These are phyloP conservation scores for Trichoderma sp. DNA, from an alignment of 2,329 filamentous ascomycete species.

Conservation along the genomic window DNA sequence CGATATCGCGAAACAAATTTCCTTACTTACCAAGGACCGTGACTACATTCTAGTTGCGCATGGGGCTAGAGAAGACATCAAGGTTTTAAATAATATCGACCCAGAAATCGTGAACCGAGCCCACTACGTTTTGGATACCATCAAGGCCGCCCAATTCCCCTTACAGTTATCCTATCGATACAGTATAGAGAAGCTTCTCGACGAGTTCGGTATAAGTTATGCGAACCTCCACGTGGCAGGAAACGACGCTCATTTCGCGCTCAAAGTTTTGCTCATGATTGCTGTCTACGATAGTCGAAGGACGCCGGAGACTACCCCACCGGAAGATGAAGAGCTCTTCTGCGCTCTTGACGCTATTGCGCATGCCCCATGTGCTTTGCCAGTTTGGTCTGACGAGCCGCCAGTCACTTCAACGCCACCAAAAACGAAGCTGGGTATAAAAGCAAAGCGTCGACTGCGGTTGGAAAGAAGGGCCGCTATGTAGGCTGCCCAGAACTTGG, in stretches of 20 bases:
- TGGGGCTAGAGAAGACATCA: slow-evolving; percentile 18
- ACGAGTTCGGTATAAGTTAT: slow-evolving; percentile 21
- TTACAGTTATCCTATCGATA: slow-evolving; percentile 27
- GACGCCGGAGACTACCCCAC: not conserved
- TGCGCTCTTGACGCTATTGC: not conserved
- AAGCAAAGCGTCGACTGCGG: not conserved
- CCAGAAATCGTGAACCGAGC: slow-evolving; percentile 1
- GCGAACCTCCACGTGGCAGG: slow-evolving; percentile 23
- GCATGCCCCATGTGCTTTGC: not conserved
- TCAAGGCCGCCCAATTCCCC: slow-evolving; percentile 28
- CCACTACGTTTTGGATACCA: slow-evolving; percentile 27
- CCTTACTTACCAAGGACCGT: slow-evolving; percentile 5
- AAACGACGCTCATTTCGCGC: slow-evolving; percentile 30
- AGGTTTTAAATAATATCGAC: slow-evolving; percentile 23
- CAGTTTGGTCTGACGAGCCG: not conserved
- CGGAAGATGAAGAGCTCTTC: not conserved
- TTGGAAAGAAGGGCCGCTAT: no score
- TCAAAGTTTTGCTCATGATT: slow-evolving; percentile 24
- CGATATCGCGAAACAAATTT: slow-evolving; percentile 11
- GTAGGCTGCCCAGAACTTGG: no score
- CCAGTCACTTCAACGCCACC: not conserved
- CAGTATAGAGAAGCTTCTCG: slow-evolving; percentile 26
- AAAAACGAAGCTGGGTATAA: not conserved
- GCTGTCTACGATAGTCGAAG: slow-evolving; percentile 11
- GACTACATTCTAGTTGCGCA: slow-evolving; percentile 23